phyloP scores from a whole-genome alignment of 345 rosid genomes.

The Hibiscus tridactylites region DNA sequence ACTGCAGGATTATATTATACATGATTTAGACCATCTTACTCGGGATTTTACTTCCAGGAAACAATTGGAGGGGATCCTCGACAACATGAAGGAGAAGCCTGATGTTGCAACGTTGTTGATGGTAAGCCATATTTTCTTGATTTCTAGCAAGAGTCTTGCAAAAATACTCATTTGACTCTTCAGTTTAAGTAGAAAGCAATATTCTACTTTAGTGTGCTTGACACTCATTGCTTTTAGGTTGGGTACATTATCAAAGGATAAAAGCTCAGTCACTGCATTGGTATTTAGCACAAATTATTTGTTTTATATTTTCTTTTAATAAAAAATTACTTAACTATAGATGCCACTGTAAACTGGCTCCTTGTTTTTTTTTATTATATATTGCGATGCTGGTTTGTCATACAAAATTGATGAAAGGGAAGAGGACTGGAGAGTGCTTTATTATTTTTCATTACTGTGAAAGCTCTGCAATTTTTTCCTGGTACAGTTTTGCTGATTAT shows the following conservation, averaged over 20 bases:
- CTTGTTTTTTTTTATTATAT: background rate
- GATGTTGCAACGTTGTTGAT: conserved; percentile 73
- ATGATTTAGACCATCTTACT: background rate
- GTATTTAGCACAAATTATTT: background rate
- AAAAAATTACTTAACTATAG: background rate
- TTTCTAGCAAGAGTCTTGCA: background rate
- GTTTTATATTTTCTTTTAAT: background rate
- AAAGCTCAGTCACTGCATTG: background rate
- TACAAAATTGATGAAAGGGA: background rate
- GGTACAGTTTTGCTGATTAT: background rate
- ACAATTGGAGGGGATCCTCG: conserved; percentile 82
- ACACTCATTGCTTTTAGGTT: background rate
- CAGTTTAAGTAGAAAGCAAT: background rate
- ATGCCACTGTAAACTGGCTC: background rate
- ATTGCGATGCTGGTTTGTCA: background rate
- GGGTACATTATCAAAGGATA: background rate
- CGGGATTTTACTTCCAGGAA: conserved; percentile 35
- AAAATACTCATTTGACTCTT: background rate
- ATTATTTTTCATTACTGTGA: background rate
- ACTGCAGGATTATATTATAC: background rate
- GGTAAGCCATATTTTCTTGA: conserved; percentile 37
- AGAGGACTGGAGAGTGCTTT: background rate
- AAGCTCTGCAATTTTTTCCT: background rate
- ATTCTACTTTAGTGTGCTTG: background rate
- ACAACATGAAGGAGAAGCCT: conserved; percentile 83